Base-by-base conservation (phyloP, 768 basidiomycete genomes). In the Mycena kentingensis region DNA sequence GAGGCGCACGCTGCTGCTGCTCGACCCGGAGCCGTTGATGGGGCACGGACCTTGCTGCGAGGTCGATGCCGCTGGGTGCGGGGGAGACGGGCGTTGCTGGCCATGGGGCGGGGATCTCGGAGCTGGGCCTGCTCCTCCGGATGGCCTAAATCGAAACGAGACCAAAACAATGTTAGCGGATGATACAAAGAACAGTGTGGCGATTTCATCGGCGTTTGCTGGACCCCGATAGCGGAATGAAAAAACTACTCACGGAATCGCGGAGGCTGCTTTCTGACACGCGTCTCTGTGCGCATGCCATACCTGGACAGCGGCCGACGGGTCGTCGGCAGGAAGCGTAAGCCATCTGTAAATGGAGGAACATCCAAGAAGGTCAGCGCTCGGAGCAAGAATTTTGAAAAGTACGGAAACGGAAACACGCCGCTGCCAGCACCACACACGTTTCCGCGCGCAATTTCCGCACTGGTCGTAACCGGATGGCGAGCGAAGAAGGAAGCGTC, bases 221-320 rank as follows among this genome's bases (percentile, higher is more conserved):
- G n/a, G n/a, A n/a, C n/a, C n/a, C n/a, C n/a, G n/a, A n/a, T n/a
- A n/a, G n/a, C n/a, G n/a, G 52, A 18, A 12, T 37, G 25, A 26
- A 36, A 10, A 18, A 28, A 52, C n/a, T 2, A 58, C 57, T 45
- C 41, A 54, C 60, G 53, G 52, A 46, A 59, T 51, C 18, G 55
- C 55, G 16, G 49, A 43, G 38, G 63, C 47, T 31, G 58, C 59
- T 53, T 77, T 77, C 32, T 77, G 76, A 63, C 87, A 88, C 13
- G 69, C 65, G 0, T 76, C 73, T 36, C 84, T 78, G 60, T 90
- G 87, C 16, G 80, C 71, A 19, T 81, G 65, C 88, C 88, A 90
- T 27, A 72, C 75, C 61, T 85, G 81, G 13, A 88, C 77, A 0
- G 87, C 86, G 26, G 72, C 70, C 45, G 74, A 67, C 52, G 85